phyloP scores from a whole-genome alignment of 306 rosid species.

The Vicia faba region DNA sequence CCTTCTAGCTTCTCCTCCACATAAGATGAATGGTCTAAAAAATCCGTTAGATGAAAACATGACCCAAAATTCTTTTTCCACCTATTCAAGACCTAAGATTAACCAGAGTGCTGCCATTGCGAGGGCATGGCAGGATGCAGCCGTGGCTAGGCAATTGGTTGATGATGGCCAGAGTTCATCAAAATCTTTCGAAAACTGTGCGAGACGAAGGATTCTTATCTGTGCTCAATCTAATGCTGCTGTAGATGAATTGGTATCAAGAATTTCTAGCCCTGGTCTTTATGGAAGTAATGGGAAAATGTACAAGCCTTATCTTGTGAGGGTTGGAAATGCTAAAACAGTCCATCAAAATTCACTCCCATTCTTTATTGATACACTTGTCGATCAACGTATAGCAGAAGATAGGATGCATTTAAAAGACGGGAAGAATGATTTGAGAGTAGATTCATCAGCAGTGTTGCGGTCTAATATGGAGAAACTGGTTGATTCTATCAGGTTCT shows the following conservation, averaged over 20 bases:
- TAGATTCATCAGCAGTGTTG: conserved; percentile 53
- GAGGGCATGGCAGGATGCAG: conserved; percentile 99
- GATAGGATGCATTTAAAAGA: conserved; percentile 63
- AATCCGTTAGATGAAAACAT: conserved; percentile 40
- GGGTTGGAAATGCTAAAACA: conserved; percentile 94
- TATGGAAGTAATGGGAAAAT: conserved; percentile 72
- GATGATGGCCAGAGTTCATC: conserved; percentile 56
- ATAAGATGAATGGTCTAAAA: conserved; percentile 43
- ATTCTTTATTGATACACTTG: conserved; percentile 88
- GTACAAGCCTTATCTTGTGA: conserved; percentile 92
- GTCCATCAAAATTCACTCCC: conserved; percentile 89
- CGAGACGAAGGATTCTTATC: conserved; percentile 77
- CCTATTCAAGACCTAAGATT: conserved; percentile 49
- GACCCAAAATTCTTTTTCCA: conserved; percentile 46
- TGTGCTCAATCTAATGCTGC: conserved; percentile 99
- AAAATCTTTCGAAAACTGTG: conserved; percentile 52
- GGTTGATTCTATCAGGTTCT: conserved; percentile 76
- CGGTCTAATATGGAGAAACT: conserved; percentile 80
- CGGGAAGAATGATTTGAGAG: conserved; percentile 55
- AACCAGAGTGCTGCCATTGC: conserved; percentile 70
- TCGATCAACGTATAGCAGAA: conserved; percentile 80
- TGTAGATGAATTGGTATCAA: conserved; percentile 91
- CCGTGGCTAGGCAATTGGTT: conserved; percentile 76
- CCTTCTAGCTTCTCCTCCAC: conserved; percentile 66
- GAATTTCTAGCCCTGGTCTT: conserved; percentile 83